These are phyloP conservation scores for Isochrysis galbana DNA, from an alignment of 78 protist genomes.

Conservation along the genomic window DNA sequence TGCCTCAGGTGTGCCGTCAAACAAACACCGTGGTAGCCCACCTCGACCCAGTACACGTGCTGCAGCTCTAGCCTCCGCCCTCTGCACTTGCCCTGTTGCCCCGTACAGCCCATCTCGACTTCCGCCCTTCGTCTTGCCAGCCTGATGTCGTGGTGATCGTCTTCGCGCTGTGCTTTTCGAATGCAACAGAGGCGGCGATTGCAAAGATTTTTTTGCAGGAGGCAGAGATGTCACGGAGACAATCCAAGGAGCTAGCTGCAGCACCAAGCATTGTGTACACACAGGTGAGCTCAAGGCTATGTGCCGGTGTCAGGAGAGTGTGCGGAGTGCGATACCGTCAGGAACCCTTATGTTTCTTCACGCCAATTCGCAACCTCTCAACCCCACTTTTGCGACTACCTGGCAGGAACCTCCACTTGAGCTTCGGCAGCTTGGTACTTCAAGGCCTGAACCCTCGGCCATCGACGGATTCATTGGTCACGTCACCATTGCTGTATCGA, in stretches of 20 bases:
- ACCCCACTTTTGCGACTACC: not conserved
- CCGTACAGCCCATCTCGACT: not conserved
- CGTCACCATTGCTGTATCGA: not conserved
- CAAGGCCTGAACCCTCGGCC: not conserved
- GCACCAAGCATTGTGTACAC: not conserved
- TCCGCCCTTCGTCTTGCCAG: not conserved
- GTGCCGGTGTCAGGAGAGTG: not conserved
- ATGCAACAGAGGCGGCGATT: not conserved
- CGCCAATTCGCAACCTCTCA: no score
- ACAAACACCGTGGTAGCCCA: no score
- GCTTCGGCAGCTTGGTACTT: not conserved
- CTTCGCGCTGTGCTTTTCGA: not conserved
- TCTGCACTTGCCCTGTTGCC: not conserved
- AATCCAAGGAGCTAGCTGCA: not conserved
- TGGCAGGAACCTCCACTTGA: not conserved
- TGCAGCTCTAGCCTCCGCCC: not conserved
- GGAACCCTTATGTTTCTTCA: not conserved
- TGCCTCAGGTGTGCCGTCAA: not conserved
- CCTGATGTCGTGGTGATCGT: not conserved
- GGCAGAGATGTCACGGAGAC: not conserved
- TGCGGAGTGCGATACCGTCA: not conserved
- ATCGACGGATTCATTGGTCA: not conserved
- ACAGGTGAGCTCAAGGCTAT: not conserved
- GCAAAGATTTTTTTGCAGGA: not conserved
- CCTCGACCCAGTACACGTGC: no score